Evolutionary conservation across 2,329 filamentous ascomycete species (phyloP), one percentile per base, ranked within the genome.

Genomic region (Aspergillus calidoustus): DNA sequence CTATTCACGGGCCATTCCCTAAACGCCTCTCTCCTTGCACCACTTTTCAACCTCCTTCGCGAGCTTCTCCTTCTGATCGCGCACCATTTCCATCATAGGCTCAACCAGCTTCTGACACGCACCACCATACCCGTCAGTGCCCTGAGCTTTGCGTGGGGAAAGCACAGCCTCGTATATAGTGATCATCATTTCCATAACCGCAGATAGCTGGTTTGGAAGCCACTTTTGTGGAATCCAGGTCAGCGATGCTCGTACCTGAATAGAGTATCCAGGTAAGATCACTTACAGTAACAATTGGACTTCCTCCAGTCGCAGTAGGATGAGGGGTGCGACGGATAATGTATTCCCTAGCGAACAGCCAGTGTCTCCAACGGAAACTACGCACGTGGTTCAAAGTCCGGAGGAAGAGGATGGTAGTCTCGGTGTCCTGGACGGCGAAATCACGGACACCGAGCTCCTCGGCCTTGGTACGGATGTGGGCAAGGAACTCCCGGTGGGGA

Each of bases 401-500:
- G n/a, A 82, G 72, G 62, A 81, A 79, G 1, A 82, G 71, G 4
- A 80, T 76, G 0, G 76, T 72, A 0, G 80, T 78, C 61, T 80
- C 75, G 3, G 73, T 72, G 54, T 80, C 76, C 28, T 76, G 65
- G 23, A 75, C 64, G 2, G 73, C 69, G 54, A 72, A 82, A 6
- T 76, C 66, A 47, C 71, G 75, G 11, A 82, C 75, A 13, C 73
- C 74, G 22, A 82, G 64, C 58, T 80, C 84, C 79, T 81, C 78
- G 1, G 85, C 79, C 48, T 79, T 80, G 46, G 80, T 78, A 48
- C 81, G 81, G 23, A 97, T 90, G 72, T 89, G 89, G 64, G 87
- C 85, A 38, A 98, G 84, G 76, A 97, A 97, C 67, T 89, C 87
- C 47, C 93, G 88, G 76, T 98, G 94, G 70, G 96, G 94, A 57